These are phyloP conservation scores for Yamadazyma blattariae DNA, from an alignment of 1,139 yeast genomes.

Conservation along the genomic window DNA sequence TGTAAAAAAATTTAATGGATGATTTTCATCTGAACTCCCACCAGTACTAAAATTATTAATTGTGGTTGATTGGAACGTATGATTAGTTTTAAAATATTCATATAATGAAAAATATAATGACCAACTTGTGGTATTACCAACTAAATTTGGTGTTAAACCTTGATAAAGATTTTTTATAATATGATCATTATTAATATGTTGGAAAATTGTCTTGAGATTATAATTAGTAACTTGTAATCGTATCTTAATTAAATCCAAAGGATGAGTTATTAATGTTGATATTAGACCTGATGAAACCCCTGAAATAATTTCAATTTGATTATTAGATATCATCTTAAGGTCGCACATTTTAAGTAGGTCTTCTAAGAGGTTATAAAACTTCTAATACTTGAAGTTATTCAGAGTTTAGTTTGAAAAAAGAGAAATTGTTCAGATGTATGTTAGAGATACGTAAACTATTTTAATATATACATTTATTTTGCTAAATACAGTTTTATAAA, in stretches of 20 bases:
- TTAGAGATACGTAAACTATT: too few species aligned
- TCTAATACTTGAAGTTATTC: too few species aligned
- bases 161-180: conserved; percentile 43
- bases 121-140: conserved; percentile 90
- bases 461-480: too few species aligned
- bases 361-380: too few species aligned
- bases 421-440: too few species aligned
- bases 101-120: conserved; percentile 78
- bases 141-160: conserved; percentile 75
- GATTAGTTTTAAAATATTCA: conserved; percentile 47
- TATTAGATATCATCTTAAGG: not conserved
- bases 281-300: conserved; percentile 83
- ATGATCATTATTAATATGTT: not conserved
- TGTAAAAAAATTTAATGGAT: conserved; percentile 5
- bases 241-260: conserved; percentile 80
- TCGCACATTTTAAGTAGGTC: too few species aligned
- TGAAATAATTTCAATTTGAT: conserved; percentile 52
- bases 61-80: conserved; percentile 7
- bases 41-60: conserved; percentile 7
- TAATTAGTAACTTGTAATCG: conserved; percentile 56
- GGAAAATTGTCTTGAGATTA: conserved; percentile 2
- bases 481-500: too few species aligned
- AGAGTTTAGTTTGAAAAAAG: too few species aligned
- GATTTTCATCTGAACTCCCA: conserved; percentile 10
- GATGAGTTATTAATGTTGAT: conserved; percentile 82